These are phyloP conservation scores for Silene latifolia DNA, from an alignment of 148 eudicot species.

Conservation along the genomic window DNA sequence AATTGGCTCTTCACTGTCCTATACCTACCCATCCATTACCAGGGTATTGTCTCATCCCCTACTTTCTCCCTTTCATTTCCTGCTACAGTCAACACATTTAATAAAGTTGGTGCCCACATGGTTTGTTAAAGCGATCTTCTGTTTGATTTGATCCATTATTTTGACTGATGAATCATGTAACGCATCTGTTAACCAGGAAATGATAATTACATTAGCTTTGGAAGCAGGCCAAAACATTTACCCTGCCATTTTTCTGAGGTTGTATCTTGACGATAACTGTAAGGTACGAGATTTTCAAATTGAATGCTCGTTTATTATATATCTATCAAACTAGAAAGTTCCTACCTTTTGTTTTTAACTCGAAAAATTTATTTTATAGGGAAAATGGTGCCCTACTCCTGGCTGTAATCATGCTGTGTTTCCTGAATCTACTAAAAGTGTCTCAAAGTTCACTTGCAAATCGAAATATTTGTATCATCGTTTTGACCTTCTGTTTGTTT, in stretches of 20 bases:
- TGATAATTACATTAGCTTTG: constrained; percentile 16
- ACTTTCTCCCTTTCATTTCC: too few relatives aligned
- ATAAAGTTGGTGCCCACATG: too few relatives aligned
- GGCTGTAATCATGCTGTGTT: constrained; percentile 14
- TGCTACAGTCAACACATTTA: too few relatives aligned
- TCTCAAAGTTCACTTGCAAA: constrained; percentile 17
- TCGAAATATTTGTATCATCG: constrained; percentile 14
- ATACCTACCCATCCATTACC: too few relatives aligned
- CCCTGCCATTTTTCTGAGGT: neutral
- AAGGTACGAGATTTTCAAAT: constrained; percentile 3
- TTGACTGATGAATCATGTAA: neutral
- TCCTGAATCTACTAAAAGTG: neutral
- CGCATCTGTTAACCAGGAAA: constrained; percentile 6
- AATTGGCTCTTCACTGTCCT: too few relatives aligned
- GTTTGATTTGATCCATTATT: too few relatives aligned
- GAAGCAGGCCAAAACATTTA: constrained; percentile 4
- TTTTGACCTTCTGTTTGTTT: neutral
- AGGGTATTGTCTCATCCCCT: too few relatives aligned
- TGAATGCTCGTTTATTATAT: neutral
- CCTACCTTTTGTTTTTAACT: neutral
- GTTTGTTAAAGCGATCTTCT: too few relatives aligned
- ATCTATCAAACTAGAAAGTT: neutral
- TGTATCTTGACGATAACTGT: neutral
- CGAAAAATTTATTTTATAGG: constrained; percentile 9
- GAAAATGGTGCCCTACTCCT: constrained; percentile 24